Conservation (phyloP, 2,329 filamentous ascomycete species). For the Zarea fungicola region DNA sequence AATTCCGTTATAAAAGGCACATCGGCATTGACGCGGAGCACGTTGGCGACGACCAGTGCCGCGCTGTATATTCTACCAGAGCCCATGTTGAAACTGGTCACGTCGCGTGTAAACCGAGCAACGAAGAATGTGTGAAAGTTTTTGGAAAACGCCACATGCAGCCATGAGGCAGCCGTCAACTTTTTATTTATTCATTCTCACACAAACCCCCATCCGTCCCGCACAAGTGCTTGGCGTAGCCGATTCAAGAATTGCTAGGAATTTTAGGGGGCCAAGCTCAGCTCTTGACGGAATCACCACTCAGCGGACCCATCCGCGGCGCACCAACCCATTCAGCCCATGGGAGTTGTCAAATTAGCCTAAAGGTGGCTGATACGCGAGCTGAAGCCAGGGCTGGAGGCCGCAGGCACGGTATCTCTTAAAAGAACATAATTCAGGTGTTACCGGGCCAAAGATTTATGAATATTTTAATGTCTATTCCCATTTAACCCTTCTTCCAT, state of each 20-base stretch:
- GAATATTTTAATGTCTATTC: too few species aligned
- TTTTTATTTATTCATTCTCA: neutral
- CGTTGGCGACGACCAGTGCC: neutral
- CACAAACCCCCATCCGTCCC: too few species aligned
- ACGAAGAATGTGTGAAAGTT: neutral
- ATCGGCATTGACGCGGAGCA: conserved; percentile 1
- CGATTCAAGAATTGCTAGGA: too few species aligned
- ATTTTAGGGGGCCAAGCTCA: neutral
- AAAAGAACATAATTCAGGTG: too few species aligned
- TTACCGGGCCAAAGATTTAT: too few species aligned
- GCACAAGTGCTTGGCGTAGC: too few species aligned
- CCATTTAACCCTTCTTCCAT: neutral
- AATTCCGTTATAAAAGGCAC: conserved; percentile 34
- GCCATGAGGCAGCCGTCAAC: too few species aligned
- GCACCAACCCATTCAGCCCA: conserved; percentile 2
- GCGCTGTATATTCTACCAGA: neutral
- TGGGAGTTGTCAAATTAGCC: neutral
- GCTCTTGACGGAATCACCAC: neutral
- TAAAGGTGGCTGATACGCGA: neutral
- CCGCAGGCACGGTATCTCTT: too few species aligned
- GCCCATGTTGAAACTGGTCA: neutral
- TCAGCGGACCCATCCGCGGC: neutral
- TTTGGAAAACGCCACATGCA: neutral
- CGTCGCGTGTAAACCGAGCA: neutral
- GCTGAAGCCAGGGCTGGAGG: neutral